These are phyloP conservation scores for Pouteria campechiana DNA, from an alignment of 179 eudicot species.

Conservation along the genomic window DNA sequence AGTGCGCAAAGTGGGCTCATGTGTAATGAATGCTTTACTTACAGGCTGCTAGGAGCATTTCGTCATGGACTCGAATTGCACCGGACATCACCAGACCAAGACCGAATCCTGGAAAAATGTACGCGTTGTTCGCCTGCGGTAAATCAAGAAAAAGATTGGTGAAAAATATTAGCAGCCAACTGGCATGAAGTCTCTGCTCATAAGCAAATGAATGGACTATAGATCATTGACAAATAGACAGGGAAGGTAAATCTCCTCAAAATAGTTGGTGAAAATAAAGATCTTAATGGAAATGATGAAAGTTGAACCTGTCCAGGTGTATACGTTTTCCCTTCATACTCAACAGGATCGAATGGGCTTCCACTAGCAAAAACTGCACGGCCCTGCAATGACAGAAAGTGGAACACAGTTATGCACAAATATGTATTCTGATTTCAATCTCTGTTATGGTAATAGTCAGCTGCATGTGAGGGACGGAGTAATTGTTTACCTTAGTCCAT, in stretches of 20 bases:
- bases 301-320: conserved; percentile 73
- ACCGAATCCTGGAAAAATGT: conserved; percentile 94
- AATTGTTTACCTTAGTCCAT: conserved; percentile 45
- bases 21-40: too few species aligned
- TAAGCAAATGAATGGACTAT: too few species aligned
- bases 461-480: too few species aligned
- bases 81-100: conserved; percentile 89
- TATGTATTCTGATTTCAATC: too few species aligned
- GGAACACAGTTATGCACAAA: too few species aligned
- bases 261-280: too few species aligned
- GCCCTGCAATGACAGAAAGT: conserved; percentile 65
- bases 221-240: too few species aligned
- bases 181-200: neutral
- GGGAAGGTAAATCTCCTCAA: too few species aligned
- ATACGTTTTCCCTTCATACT: conserved; percentile 54
- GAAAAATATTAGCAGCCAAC: neutral
- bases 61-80: conserved; percentile 85
- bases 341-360: conserved; percentile 83
- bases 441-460: too few species aligned
- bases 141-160: conserved; percentile 1
- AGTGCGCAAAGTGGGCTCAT: too few species aligned
- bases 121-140: conserved; percentile 80
- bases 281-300: too few species aligned
- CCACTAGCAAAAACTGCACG: conserved; percentile 94
- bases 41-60: conserved; percentile 95